phyloP scores from a whole-genome alignment of 176 grass and related monocot species.

The Themeda triandra region DNA sequence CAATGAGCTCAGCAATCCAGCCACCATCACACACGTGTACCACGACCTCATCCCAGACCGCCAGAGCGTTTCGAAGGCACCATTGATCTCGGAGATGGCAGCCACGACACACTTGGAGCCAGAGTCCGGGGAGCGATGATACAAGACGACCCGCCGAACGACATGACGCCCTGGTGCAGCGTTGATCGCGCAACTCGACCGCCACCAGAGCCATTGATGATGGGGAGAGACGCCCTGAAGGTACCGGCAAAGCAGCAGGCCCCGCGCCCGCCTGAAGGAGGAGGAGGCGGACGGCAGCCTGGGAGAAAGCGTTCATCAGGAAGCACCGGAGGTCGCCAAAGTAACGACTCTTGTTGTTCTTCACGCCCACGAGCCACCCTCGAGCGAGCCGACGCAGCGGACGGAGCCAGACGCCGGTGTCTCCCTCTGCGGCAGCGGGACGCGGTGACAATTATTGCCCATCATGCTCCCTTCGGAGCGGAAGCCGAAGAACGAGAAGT shows the following conservation, averaged over 20 bases:
- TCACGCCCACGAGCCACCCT: slow-evolving; percentile 25
- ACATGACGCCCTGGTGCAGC: slow-evolving; percentile 9
- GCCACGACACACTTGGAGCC: neutral
- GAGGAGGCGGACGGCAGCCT: neutral
- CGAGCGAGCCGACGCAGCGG: slow-evolving; percentile 34
- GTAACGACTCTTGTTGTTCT: neutral
- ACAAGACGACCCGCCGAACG: slow-evolving; percentile 28
- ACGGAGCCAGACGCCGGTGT: neutral
- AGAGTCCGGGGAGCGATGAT: slow-evolving; percentile 5
- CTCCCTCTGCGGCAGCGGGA: neutral
- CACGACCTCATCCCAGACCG: slow-evolving; percentile 5
- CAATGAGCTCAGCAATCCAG: neutral
- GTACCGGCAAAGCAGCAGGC: neutral
- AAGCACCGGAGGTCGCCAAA: slow-evolving; percentile 25
- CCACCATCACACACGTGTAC: neutral
- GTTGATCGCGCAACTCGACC: neutral
- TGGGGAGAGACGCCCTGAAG: slow-evolving; percentile 9
- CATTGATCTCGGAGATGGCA: neutral
- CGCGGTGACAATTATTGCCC: neutral
- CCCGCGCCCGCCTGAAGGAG: neutral
- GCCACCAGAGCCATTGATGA: slow-evolving; percentile 16
- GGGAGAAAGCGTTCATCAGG: slow-evolving; percentile 24
- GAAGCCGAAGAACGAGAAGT: slow-evolving; percentile 22
- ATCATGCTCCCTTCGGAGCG: neutral
- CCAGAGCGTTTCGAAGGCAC: neutral